Base-by-base conservation (phyloP, 2,329 filamentous ascomycete species). In the Cladosporium colombiae region DNA sequence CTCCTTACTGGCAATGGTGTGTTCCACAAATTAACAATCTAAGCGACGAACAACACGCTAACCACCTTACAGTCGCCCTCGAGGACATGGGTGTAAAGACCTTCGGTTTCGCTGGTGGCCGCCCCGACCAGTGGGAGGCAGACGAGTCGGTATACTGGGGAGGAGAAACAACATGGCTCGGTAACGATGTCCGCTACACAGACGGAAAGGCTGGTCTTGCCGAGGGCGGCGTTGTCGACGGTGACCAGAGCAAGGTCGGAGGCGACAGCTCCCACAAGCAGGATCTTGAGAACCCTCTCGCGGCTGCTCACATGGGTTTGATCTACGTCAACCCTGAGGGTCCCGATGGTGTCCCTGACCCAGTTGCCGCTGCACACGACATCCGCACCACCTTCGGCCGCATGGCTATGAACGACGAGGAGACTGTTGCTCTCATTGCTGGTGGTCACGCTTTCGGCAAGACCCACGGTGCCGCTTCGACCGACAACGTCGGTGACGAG, bases 251-350 rank as follows among this genome's bases (percentile, higher is more conserved):
- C 64, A 77, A 78, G 74, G 79, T 81, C 70, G 76, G 77, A n/a
- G 72, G 79, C 68, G 69, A 67, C 62, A 71, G 74, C 67, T 76
- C 76, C 66, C 84, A 89, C 78, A 81, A 80, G 25, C 86, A 88
- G 66, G 83, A 91, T 27, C 84, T 91, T 6, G 89, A 92, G 79
- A 78, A 83, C 73, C 90, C 90, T 2, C 78, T 93, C 16, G 89
- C 82, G 8, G 87, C 90, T 52, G 82, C 88, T 33, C 86, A 90
- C 79, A 90, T 91, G 87, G 90, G 90, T 74, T 80, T 93, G 72
- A 93, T 93, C 76, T 93, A 93, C 76, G 90, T 92, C 68, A 92
- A 93, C 81, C 90, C 91, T 2, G 89, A 92, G 77, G 90, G 91
- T 8, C 91, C 91, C 31, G 88, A 92, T 71, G 89, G 87, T 67